These are phyloP conservation scores for Pseudocercospora eumusae DNA, from an alignment of 2,329 filamentous ascomycete genomes.

Conservation along the genomic window DNA sequence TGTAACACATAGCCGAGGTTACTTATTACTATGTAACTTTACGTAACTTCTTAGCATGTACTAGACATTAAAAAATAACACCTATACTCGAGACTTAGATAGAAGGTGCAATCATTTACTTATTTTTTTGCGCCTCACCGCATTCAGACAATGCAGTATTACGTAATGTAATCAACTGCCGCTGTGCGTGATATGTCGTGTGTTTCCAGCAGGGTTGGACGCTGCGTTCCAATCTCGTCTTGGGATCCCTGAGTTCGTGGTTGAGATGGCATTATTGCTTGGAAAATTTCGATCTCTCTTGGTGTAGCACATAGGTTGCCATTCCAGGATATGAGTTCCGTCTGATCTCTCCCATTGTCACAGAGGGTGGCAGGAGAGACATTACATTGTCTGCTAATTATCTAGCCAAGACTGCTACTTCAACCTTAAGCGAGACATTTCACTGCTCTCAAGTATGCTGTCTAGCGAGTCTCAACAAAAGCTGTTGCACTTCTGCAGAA, in stretches of 20 bases:
- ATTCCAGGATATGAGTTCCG: background rate
- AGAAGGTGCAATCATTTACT: too few species aligned
- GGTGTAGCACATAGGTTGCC: background rate
- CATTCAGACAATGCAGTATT: too few species aligned
- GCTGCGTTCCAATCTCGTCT: background rate
- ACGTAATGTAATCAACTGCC: too few species aligned
- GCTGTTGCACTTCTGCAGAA: background rate
- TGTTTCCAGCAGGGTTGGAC: background rate
- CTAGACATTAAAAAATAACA: too few species aligned
- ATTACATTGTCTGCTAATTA: background rate
- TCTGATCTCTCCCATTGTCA: background rate
- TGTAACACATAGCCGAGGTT: too few species aligned
- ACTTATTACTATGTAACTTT: too few species aligned
- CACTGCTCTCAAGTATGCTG: background rate
- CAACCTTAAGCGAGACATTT: background rate
- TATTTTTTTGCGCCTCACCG: too few species aligned
- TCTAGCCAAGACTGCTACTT: background rate
- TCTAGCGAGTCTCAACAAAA: background rate
- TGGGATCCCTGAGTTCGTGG: background rate
- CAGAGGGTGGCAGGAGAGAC: background rate
- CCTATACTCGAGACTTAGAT: too few species aligned
- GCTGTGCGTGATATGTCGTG: background rate
- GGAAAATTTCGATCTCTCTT: background rate
- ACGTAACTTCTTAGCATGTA: too few species aligned
- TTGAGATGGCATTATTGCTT: background rate